These are phyloP conservation scores for Casuarina glauca DNA, from an alignment of 306 rosid genomes.

Conservation along the genomic window DNA sequence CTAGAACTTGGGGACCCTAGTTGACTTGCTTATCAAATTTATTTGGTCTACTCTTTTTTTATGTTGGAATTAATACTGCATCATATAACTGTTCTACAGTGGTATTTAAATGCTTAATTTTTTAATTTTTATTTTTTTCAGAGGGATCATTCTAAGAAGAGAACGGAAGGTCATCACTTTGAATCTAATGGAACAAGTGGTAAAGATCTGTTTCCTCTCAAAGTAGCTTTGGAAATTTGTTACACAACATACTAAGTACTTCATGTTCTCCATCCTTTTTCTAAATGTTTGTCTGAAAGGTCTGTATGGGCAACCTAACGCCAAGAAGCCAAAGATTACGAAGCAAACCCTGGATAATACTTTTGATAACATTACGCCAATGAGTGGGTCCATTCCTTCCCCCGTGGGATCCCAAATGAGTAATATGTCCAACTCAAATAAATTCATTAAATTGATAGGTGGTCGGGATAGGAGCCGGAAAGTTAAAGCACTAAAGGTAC, in stretches of 20 bases:
- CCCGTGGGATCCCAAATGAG: conserved; percentile 94
- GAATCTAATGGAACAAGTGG: conserved; percentile 87
- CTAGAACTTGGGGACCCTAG: background rate
- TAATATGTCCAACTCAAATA: conserved; percentile 84
- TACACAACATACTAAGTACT: background rate
- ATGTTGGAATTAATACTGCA: background rate
- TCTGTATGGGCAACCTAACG: conserved; percentile 66
- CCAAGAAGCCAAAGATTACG: conserved; percentile 73
- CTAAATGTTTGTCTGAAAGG: conserved; percentile 48
- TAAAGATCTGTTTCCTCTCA: conserved; percentile 33
- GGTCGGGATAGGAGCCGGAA: conserved; percentile 89
- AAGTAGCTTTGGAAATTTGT: conserved; percentile 25
- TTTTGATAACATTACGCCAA: conserved; percentile 65
- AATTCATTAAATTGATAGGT: conserved; percentile 79
- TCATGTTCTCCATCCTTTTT: conserved; percentile 20
- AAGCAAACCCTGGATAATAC: conserved; percentile 72
- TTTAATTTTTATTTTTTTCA: conserved; percentile 35
- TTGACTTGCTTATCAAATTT: background rate
- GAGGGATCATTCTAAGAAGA: conserved; percentile 84
- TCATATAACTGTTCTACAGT: conserved; percentile 6
- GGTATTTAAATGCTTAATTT: conserved; percentile 6
- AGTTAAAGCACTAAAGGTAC: conserved; percentile 75
- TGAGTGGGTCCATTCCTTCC: conserved; percentile 82
- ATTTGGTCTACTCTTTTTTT: background rate
- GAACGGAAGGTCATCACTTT: conserved; percentile 71